phyloP scores from a whole-genome alignment of 805 yeast genomes.

The Yamadazyma paraphyllophila region DNA sequence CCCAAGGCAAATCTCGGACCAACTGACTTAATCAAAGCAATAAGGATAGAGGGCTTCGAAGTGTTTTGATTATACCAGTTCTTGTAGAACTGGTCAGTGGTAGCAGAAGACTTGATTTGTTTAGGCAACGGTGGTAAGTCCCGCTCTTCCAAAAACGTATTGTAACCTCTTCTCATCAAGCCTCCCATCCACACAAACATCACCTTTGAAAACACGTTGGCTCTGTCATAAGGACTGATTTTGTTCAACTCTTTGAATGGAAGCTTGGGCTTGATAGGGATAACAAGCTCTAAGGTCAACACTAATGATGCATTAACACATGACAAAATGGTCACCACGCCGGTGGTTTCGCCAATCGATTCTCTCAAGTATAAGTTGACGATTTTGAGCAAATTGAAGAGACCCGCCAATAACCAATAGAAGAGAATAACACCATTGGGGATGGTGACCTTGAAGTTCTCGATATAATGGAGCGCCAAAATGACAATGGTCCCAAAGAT shows the following conservation, averaged over 20 bases:
- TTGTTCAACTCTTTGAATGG: constrained; percentile 19
- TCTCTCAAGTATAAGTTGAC: constrained; percentile 40
- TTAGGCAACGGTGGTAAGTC: constrained; percentile 83
- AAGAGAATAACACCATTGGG: constrained; percentile 68
- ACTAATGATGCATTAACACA: constrained; percentile 41
- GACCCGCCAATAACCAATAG: constrained; percentile 66
- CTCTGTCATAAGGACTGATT: constrained; percentile 48
- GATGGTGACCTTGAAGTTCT: constrained; percentile 61
- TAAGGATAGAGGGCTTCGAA: constrained; percentile 49
- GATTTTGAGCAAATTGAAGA: constrained; percentile 48
- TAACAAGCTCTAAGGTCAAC: constrained; percentile 42
- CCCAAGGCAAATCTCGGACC: constrained; percentile 71
- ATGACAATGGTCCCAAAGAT: constrained; percentile 50
- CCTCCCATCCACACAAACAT: constrained; percentile 92
- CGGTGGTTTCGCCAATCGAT: constrained; percentile 17
- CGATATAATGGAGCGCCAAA: constrained; percentile 61
- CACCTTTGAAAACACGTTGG: constrained; percentile 71
- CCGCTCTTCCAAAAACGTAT: constrained; percentile 48
- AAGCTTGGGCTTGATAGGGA: constrained; percentile 31
- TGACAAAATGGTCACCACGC: constrained; percentile 28
- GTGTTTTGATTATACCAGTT: constrained; percentile 60
- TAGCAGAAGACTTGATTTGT: constrained; percentile 53
- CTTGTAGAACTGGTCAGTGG: constrained; percentile 48
- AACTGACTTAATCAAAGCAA: constrained; percentile 67
- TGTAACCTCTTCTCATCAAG: constrained; percentile 75